Base-by-base conservation (phyloP, 202 grass and related monocot species). In the Zoysia matrella region DNA sequence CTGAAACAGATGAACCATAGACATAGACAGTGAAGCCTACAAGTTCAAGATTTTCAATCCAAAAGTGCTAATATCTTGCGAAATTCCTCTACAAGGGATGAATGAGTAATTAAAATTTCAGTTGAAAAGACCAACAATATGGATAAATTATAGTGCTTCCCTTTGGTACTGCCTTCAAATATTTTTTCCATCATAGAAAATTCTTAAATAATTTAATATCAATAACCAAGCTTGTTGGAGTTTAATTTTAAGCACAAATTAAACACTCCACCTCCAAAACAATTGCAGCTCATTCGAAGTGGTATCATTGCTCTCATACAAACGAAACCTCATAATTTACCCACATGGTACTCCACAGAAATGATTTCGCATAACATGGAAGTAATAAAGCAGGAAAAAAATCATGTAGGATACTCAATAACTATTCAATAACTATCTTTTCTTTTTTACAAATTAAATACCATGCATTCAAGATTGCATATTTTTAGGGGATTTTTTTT, bases 1-100 rank as follows among this genome's bases (percentile, higher is more conserved):
- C 77, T 85, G 77, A 72, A 89, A 85, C 1, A 40, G 6, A 77
- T 3, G 67, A 6, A 39, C 47, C 13, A 74, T 61, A 68, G 52
- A 77, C 14, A 61, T 77, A 13, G 47, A 72, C 16, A 44, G 15
- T 44, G 14, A n/a, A 57, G 67, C 22, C 18, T 43, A 50, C 0
- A 71, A 39, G 40, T 70, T 60, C 7, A 75, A 65, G 10, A 50
- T 56, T 39, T 12, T 9, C 2, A 79, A 47, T 74, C 12, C 5
- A 40, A 7, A 75, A 55, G n/a, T 67, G 53, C 10, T 42, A 61
- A 10, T 11, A n/a, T 60, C 8, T 60, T 51, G 67, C 22, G 30
- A 52, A 60, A 73, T 49, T 51, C 30, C 16, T 52, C 40, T 67
- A 49, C 11, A 0, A 11, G 46, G 8, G 83, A 14, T 73, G 4